phyloP scores from a whole-genome alignment of 1,284 basidiomycete species.

The Moniliophthora roreri region DNA sequence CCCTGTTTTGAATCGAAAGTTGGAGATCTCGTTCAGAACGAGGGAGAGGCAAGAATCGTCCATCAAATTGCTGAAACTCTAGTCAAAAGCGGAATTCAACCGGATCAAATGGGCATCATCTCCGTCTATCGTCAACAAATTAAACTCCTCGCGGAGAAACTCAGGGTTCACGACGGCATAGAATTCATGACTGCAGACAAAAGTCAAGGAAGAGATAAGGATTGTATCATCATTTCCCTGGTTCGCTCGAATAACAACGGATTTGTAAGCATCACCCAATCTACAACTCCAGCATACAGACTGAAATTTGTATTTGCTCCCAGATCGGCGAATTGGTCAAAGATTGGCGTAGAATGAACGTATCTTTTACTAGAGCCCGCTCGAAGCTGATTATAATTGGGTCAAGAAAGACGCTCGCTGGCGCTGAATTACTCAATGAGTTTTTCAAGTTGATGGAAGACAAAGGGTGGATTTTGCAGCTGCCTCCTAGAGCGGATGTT shows the following conservation, averaged over 20 bases:
- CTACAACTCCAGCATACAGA: too few species aligned
- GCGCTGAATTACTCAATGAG: slow-evolving; percentile 60
- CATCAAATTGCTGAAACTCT: slow-evolving; percentile 69
- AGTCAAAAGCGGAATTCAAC: slow-evolving; percentile 60
- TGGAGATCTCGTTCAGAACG: slow-evolving; percentile 89
- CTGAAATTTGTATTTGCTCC: background rate
- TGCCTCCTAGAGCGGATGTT: slow-evolving; percentile 54
- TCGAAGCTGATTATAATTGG: slow-evolving; percentile 91
- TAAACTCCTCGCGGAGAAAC: slow-evolving; percentile 71
- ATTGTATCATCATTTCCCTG: slow-evolving; percentile 91
- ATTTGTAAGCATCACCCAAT: slow-evolving; percentile 46
- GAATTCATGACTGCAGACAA: slow-evolving; percentile 95
- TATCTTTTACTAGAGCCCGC: slow-evolving; percentile 92
- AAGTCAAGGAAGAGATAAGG: slow-evolving; percentile 96
- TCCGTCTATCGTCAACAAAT: slow-evolving; percentile 95
- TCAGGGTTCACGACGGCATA: slow-evolving; percentile 55
- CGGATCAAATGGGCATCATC: slow-evolving; percentile 83
- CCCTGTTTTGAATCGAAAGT: slow-evolving; percentile 80
- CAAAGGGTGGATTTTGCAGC: slow-evolving; percentile 65
- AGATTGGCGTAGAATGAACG: slow-evolving; percentile 96
- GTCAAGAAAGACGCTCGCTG: slow-evolving; percentile 69
- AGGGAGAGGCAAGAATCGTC: slow-evolving; percentile 69
- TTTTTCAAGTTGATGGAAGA: slow-evolving; percentile 77
- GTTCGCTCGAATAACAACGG: slow-evolving; percentile 83
- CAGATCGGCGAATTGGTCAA: slow-evolving; percentile 90